A percentile compares a stretch with the other conserved stretches of the same genome.
These are phyloP conservation scores for Areca catechu DNA, from an alignment of 176 grass and related monocot genomes.

Conservation along the genomic window DNA sequence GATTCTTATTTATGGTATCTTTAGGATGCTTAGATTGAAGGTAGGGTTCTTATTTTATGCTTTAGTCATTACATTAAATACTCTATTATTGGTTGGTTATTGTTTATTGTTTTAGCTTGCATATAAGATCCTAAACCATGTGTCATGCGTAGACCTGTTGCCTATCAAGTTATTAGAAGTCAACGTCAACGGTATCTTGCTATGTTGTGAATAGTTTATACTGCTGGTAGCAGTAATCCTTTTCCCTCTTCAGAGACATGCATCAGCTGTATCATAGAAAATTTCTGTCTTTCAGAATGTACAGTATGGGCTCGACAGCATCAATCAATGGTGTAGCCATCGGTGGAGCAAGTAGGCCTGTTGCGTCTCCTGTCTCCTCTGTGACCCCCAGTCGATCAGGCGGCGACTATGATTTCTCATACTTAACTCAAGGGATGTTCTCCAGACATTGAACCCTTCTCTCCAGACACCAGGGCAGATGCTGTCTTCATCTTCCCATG, in stretches of 20 bases:
- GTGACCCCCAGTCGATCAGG: conserved; percentile 42
- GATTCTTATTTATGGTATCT: too few species aligned
- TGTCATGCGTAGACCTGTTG: too few species aligned
- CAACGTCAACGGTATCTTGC: too few species aligned
- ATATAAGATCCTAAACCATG: too few species aligned
- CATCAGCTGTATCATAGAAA: not conserved
- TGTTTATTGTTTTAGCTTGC: too few species aligned
- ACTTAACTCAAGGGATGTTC: conserved; percentile 84
- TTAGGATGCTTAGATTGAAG: too few species aligned
- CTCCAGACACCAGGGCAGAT: conserved; percentile 11
- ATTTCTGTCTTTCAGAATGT: conserved; percentile 34
- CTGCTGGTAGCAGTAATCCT: too few species aligned
- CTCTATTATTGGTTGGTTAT: too few species aligned
- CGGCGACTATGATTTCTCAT: conserved; percentile 86
- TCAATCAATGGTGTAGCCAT: conserved; percentile 36
- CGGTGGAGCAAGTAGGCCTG: conserved; percentile 30
- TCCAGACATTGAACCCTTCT: conserved; percentile 45
- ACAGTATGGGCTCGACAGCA: conserved; percentile 22
- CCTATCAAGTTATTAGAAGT: too few species aligned
- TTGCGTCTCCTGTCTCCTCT: conserved; percentile 30
- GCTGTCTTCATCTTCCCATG: conserved; percentile 9
- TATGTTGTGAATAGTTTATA: too few species aligned
- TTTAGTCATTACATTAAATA: not conserved
- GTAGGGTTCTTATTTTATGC: not conserved
- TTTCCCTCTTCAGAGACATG: too few species aligned